A percentile compares a stretch with the other conserved stretches of the same genome.
Conservation (phyloP, 768 basidiomycete species). For the Mycena floridula region DNA sequence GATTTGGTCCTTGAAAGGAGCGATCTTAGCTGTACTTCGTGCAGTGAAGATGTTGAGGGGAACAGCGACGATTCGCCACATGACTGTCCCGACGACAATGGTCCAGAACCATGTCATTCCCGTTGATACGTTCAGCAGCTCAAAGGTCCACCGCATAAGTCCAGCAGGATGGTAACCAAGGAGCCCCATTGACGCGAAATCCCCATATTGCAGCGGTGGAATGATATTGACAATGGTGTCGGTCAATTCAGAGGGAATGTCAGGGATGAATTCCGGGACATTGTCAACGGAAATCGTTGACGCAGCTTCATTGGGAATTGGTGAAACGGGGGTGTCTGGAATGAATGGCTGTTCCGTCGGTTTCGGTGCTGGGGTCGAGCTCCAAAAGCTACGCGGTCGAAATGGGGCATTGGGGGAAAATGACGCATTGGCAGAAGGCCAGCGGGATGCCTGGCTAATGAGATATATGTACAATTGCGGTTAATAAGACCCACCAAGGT, state of each 20-base stretch:
- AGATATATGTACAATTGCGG: too few relatives aligned
- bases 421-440: too few relatives aligned
- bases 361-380: too few relatives aligned
- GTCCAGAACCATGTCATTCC: constrained; percentile 84
- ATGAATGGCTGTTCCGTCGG: too few relatives aligned
- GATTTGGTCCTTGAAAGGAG: constrained; percentile 52
- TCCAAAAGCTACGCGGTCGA: too few relatives aligned
- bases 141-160: constrained; percentile 54
- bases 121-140: constrained; percentile 60
- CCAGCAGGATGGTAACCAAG: constrained; percentile 61
- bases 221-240: constrained; percentile 6
- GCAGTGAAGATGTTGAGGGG: constrained; percentile 54
- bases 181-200: constrained; percentile 64
- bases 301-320: too few relatives aligned
- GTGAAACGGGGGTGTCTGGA: too few relatives aligned
- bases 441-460: too few relatives aligned
- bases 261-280: too few relatives aligned
- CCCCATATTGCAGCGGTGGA: constrained; percentile 61
- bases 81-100: constrained; percentile 57
- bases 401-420: too few relatives aligned
- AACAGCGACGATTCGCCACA: constrained; percentile 55
- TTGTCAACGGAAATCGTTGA: too few relatives aligned
- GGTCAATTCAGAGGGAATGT: not conserved
- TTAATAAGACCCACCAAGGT: too few relatives aligned
- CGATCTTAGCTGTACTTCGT: constrained; percentile 53